Conservation (phyloP, 2,329 filamentous ascomycete species). For the Coniochaeta hoffmannii region DNA sequence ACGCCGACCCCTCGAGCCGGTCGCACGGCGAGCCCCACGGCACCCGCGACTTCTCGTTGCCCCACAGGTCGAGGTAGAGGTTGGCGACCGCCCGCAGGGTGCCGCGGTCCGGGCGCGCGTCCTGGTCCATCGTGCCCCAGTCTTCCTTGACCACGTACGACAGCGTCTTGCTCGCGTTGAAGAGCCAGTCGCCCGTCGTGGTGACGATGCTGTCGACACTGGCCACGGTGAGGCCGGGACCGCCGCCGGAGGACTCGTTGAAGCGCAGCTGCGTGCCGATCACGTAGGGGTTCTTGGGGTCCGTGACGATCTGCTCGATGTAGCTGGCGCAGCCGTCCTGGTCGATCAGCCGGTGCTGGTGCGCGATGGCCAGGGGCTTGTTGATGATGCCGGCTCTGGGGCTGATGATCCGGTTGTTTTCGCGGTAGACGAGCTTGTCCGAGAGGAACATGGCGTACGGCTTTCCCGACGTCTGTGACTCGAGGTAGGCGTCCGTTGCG, state of each 20-base stretch:
- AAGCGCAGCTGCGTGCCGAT: slow-evolving; percentile 23
- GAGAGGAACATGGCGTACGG: slow-evolving; percentile 3
- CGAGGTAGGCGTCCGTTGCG: slow-evolving; percentile 6
- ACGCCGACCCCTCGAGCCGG: slow-evolving; percentile 20
- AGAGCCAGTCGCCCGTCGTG: slow-evolving; percentile 23
- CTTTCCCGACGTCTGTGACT: slow-evolving; percentile 9
- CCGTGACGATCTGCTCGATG: slow-evolving; percentile 26
- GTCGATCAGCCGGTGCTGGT: slow-evolving; percentile 19
- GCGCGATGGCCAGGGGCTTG: slow-evolving; percentile 18
- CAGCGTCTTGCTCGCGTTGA: slow-evolving; percentile 23
- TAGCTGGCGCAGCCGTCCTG: slow-evolving; percentile 22
- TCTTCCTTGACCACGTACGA: slow-evolving; percentile 20
- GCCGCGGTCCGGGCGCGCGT: slow-evolving; percentile 16
- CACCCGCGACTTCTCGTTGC: slow-evolving; percentile 19
- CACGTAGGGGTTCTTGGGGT: slow-evolving; percentile 20
- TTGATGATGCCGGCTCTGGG: slow-evolving; percentile 7
- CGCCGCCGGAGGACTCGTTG: slow-evolving; percentile 8
- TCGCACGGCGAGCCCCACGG: slow-evolving; percentile 27
- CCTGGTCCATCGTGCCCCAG: slow-evolving; percentile 20
- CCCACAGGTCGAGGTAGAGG: slow-evolving; percentile 27
- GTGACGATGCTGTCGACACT: slow-evolving; percentile 24
- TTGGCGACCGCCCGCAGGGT: slow-evolving; percentile 20
- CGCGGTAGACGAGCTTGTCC: slow-evolving; percentile 5
- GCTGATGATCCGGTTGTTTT: slow-evolving; percentile 9
- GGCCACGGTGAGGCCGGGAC: slow-evolving; percentile 14